phyloP scores from a whole-genome alignment of 2,329 filamentous ascomycete species.

The Cadophora sp. region DNA sequence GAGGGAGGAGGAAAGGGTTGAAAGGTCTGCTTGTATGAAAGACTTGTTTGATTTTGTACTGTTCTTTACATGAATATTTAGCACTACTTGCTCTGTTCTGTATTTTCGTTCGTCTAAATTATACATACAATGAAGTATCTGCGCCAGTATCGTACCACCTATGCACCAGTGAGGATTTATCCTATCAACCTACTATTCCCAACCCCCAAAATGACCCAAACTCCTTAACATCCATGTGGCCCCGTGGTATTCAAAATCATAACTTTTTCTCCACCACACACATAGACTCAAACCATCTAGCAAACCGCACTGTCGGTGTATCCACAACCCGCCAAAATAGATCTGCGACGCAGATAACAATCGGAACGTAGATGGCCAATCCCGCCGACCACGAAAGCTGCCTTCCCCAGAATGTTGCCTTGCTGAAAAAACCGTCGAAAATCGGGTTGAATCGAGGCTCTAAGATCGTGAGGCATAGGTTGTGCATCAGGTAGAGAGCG shows the following conservation, averaged over 20 bases:
- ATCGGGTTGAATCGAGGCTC: conserved; percentile 39
- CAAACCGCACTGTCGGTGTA: conserved; percentile 55
- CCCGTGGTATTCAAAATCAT: conserved; percentile 15
- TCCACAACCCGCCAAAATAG: conserved; percentile 66
- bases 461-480: conserved; percentile 51
- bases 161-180: too few species aligned
- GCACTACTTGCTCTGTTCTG: not conserved
- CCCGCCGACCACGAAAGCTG: conserved; percentile 45
- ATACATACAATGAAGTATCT: not conserved
- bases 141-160: not conserved
- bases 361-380: conserved; percentile 53
- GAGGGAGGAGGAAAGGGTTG: too few species aligned
- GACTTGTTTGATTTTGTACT: too few species aligned
- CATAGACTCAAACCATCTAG: conserved; percentile 53
- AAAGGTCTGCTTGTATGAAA: too few species aligned
- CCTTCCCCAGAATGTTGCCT: conserved; percentile 34
- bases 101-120: not conserved
- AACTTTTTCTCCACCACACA: conserved; percentile 37
- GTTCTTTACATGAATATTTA: too few species aligned
- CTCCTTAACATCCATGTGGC: not conserved
- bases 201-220: not conserved
- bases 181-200: not conserved
- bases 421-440: conserved; percentile 33
- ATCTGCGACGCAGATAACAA: conserved; percentile 61
- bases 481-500: conserved; percentile 65